Percentiles rank a stretch among this genome's conserved stretches.
Conservation (phyloP, 2,329 filamentous ascomycete genomes). For the Neopestalotiopsis clavispora region DNA sequence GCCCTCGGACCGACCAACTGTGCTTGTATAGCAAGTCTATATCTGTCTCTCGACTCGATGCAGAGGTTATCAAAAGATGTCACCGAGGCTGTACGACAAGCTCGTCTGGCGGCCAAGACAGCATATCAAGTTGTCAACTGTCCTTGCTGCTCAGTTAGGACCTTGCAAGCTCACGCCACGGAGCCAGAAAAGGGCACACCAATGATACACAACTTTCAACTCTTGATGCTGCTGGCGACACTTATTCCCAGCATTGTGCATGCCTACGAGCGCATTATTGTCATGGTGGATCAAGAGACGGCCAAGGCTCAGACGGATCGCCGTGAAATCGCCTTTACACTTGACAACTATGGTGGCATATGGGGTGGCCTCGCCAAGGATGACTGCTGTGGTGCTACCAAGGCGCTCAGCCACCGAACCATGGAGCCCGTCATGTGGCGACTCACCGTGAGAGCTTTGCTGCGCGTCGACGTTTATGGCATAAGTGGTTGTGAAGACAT, state of each 20-base stretch:
- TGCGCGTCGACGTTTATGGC: slow-evolving; percentile 64
- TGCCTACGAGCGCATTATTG: slow-evolving; percentile 60
- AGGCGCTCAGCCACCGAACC: slow-evolving; percentile 44
- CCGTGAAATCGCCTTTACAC: slow-evolving; percentile 48
- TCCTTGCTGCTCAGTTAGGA: slow-evolving; percentile 48
- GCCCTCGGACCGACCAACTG: slow-evolving; percentile 35
- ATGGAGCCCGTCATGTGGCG: slow-evolving; percentile 62
- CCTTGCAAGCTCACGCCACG: slow-evolving; percentile 40
- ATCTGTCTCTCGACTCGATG: slow-evolving; percentile 55
- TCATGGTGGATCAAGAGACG: slow-evolving; percentile 58
- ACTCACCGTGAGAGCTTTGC: slow-evolving; percentile 55
- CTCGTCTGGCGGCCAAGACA: slow-evolving; percentile 51
- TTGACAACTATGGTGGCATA: slow-evolving; percentile 53
- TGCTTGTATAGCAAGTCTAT: slow-evolving; percentile 54
- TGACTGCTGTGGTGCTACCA: slow-evolving; percentile 31
- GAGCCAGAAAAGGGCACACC: slow-evolving; percentile 24
- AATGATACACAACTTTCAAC: slow-evolving; percentile 59
- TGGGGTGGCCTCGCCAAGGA: slow-evolving; percentile 42
- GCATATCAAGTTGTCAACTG: slow-evolving; percentile 60
- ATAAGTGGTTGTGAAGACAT: slow-evolving; percentile 29
- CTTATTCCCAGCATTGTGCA: slow-evolving; percentile 63
- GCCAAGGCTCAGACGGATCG: slow-evolving; percentile 47
- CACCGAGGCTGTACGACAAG: slow-evolving; percentile 50
- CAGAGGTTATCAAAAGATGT: slow-evolving; percentile 51
- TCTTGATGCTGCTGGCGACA: slow-evolving; percentile 62